Percentiles rank a stretch among this genome's conserved stretches.
These are phyloP conservation scores for Thalassiosira mediterranea DNA, from an alignment of 352 stramenopile species.

Conservation along the genomic window DNA sequence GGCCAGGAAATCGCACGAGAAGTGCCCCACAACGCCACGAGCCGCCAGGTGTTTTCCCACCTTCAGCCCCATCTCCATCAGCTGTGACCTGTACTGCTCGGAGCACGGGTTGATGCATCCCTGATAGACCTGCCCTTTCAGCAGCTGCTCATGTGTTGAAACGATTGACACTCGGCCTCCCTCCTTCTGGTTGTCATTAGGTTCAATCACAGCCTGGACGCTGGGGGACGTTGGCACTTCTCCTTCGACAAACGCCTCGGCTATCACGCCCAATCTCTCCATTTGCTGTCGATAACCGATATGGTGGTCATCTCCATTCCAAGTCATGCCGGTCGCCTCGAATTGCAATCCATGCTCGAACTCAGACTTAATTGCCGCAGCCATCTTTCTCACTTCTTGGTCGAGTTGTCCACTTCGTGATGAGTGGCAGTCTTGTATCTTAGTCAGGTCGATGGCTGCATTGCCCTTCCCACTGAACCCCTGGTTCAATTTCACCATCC, in stretches of 20 bases:
- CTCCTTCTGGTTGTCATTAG: conserved; percentile 3
- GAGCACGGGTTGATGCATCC: conserved; percentile 37
- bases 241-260: conserved; percentile 41
- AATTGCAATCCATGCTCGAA: conserved; percentile 28
- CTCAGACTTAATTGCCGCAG: conserved; percentile 26
- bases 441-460: conserved; percentile 24
- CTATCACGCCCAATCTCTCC: conserved; percentile 32
- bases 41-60: conserved; percentile 27
- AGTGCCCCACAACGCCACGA: conserved; percentile 39
- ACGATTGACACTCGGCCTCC: conserved; percentile 26
- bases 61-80: conserved; percentile 29
- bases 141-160: conserved; percentile 45
- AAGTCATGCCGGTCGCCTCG: conserved; percentile 27
- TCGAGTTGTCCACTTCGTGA: too few species aligned
- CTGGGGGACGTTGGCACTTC: conserved; percentile 36
- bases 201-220: conserved; percentile 39
- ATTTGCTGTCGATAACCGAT: conserved; percentile 37
- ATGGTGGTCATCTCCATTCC: conserved; percentile 9
- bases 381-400: too few species aligned
- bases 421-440: conserved; percentile 21
- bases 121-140: conserved; percentile 30
- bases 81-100: conserved; percentile 15
- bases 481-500: conserved; percentile 47
- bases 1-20: conserved; percentile 44
- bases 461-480: conserved; percentile 47